Conservation (phyloP, 2,329 filamentous ascomycete species). For the Podosphaera fusca region DNA sequence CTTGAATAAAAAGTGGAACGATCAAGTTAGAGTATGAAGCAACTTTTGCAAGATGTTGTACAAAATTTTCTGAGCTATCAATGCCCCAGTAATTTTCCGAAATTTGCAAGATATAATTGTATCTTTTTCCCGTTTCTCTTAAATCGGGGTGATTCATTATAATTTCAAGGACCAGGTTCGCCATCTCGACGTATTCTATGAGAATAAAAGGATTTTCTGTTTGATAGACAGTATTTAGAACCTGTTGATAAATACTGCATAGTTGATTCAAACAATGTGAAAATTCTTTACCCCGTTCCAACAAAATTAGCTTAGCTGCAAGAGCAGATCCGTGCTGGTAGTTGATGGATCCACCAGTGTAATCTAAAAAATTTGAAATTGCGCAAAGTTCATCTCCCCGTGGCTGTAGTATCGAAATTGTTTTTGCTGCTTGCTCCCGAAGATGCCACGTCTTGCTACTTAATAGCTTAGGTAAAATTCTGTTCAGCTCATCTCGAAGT, state of each 20-base stretch:
- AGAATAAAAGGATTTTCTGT: neutral
- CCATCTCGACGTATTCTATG: neutral
- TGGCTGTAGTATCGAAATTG: neutral
- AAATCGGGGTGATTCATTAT: neutral
- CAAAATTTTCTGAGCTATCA: neutral
- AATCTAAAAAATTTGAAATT: neutral
- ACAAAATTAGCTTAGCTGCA: neutral
- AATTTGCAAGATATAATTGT: neutral
- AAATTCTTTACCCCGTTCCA: neutral
- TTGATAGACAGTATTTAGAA: neutral
- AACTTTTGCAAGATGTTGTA: neutral
- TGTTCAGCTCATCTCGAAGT: constrained; percentile 29
- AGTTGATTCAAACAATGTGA: neutral
- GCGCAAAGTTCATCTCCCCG: neutral
- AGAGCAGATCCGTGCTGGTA: neutral
- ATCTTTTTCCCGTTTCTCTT: neutral
- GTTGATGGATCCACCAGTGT: neutral
- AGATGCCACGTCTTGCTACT: constrained; percentile 57
- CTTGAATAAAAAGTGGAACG: neutral
- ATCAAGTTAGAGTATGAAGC: neutral
- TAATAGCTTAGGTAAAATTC: constrained; percentile 36
- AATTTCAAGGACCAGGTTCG: neutral
- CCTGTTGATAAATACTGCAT: neutral
- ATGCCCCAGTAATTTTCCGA: neutral
- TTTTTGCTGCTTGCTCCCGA: constrained; percentile 47